Percentiles rank a stretch among this genome's conserved stretches.
phyloP scores from a whole-genome alignment of 345 rosid genomes.

The Citrus trifoliata region DNA sequence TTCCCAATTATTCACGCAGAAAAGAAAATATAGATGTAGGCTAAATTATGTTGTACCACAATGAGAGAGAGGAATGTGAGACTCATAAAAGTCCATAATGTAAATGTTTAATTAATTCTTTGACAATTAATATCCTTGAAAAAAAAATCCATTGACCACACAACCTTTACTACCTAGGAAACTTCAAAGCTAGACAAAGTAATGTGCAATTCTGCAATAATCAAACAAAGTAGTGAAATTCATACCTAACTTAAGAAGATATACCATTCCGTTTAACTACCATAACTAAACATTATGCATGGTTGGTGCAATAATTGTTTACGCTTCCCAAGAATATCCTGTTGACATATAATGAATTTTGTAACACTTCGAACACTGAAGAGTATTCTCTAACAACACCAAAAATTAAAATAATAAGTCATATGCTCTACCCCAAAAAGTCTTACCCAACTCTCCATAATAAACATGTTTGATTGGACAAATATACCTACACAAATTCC shows the following conservation, averaged over 20 bases:
- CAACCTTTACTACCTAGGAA: neutral
- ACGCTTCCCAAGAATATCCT: conserved; percentile 96
- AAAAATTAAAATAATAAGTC: neutral
- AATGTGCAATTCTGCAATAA: neutral
- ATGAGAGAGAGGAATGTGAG: neutral
- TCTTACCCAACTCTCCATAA: neutral
- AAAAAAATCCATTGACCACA: neutral
- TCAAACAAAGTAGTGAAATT: neutral
- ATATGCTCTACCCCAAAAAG: neutral
- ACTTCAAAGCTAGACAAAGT: neutral
- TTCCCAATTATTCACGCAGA: neutral
- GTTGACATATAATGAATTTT: conserved; percentile 14
- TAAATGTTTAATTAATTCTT: neutral
- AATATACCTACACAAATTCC: neutral
- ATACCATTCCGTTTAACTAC: conserved; percentile 57
- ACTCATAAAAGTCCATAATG: neutral
- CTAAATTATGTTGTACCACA: neutral
- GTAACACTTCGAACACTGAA: neutral
- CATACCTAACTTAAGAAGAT: conserved; percentile 39
- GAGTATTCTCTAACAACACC: neutral
- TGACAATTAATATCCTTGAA: neutral
- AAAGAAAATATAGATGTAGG: neutral
- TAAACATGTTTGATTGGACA: neutral
- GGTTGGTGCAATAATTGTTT: conserved; percentile 85
- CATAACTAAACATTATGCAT: conserved; percentile 72